A percentile compares a stretch with the other conserved stretches of the same genome.
Conservation (phyloP, 441 rosid genomes). For the Cnidoscolus chayamansa region DNA sequence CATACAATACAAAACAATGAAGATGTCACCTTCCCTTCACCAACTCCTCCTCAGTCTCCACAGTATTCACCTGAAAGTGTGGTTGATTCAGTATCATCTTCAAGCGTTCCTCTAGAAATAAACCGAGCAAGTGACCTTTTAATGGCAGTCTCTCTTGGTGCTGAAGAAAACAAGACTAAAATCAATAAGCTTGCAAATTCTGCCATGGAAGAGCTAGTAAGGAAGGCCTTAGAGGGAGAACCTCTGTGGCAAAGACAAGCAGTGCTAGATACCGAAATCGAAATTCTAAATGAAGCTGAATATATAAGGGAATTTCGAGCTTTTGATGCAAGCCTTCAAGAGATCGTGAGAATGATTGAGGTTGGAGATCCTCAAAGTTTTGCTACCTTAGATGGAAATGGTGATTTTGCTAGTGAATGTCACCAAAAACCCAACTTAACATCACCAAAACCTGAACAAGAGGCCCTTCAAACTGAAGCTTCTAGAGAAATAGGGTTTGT, state of each 20-base stretch:
- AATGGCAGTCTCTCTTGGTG: constrained; percentile 35
- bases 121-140: constrained; percentile 41
- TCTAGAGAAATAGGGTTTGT: constrained; percentile 34
- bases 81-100: constrained; percentile 24
- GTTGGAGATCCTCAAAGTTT: constrained; percentile 16
- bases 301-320: constrained; percentile 25
- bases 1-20: neutral
- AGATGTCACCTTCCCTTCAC: neutral
- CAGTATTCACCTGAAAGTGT: constrained; percentile 16
- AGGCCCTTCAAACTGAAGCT: constrained; percentile 29
- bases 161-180: constrained; percentile 28
- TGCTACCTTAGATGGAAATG: constrained; percentile 1
- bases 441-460: neutral
- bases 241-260: constrained; percentile 32
- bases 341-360: constrained; percentile 32
- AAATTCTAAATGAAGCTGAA: constrained; percentile 34
- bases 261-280: neutral
- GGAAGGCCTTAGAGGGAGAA: constrained; percentile 28
- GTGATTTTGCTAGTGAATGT: neutral
- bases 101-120: constrained; percentile 3
- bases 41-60: constrained; percentile 17
- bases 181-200: constrained; percentile 25
- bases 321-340: constrained; percentile 25
- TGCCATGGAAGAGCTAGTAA: constrained; percentile 41
- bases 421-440: neutral